These are phyloP conservation scores for Harringtonia lauricola DNA, from an alignment of 2,329 filamentous ascomycete species.

Conservation along the genomic window DNA sequence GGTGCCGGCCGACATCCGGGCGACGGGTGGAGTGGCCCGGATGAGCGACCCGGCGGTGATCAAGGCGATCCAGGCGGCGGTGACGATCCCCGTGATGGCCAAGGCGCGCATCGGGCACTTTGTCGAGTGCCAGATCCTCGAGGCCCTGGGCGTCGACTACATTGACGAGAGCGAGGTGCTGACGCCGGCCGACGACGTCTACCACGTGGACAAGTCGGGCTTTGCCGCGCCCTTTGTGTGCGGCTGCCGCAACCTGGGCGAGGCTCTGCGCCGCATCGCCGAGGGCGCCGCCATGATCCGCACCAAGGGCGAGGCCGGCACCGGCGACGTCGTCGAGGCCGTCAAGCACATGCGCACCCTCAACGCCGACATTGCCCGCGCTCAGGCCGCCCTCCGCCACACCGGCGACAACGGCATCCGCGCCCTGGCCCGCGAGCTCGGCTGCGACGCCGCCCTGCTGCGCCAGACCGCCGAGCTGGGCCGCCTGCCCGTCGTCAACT, in stretches of 20 bases:
- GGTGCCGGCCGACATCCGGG: constrained; percentile 91
- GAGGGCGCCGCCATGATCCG: constrained; percentile 98
- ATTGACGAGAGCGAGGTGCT: constrained; percentile 98
- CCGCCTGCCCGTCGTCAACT: constrained; percentile 90
- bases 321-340: constrained; percentile 92
- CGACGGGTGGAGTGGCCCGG: constrained; percentile 82
- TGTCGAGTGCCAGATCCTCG: constrained; percentile 96
- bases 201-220: constrained; percentile 81
- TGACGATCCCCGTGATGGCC: constrained; percentile 98
- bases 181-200: constrained; percentile 80
- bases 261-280: constrained; percentile 79
- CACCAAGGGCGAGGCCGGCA: constrained; percentile 96
- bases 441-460: constrained; percentile 66
- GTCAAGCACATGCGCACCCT: constrained; percentile 93
- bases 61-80: constrained; percentile 85
- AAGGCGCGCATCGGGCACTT: constrained; percentile 97
- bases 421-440: constrained; percentile 70
- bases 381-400: constrained; percentile 58
- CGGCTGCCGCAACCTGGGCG: constrained; percentile 86
- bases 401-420: constrained; percentile 45
- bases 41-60: constrained; percentile 97
- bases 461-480: constrained; percentile 80
- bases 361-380: constrained; percentile 68
- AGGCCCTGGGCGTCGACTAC: constrained; percentile 91
- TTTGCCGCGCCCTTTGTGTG: constrained; percentile 90